Percentiles rank a stretch among this genome's conserved stretches.
phyloP scores from a whole-genome alignment of 2,329 filamentous ascomycete species.

The Nannizzia gypsea region DNA sequence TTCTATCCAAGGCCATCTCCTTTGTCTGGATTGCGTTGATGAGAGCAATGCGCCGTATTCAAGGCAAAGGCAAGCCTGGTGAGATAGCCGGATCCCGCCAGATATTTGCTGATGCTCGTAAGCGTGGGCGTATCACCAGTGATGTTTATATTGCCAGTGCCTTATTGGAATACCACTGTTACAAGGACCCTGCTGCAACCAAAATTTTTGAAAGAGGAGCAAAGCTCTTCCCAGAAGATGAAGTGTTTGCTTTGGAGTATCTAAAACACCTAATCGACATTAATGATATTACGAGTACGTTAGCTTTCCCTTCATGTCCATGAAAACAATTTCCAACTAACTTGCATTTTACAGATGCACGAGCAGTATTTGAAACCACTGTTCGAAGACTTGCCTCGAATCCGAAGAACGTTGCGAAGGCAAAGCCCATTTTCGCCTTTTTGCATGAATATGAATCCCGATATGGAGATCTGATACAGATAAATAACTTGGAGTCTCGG shows the following conservation, averaged over 20 bases:
- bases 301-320: background rate
- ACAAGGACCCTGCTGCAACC: slow-evolving; percentile 81
- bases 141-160: slow-evolving; percentile 93
- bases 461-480: slow-evolving; percentile 84
- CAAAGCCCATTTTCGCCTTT: slow-evolving; percentile 77
- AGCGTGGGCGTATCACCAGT: slow-evolving; percentile 75
- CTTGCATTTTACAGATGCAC: slow-evolving; percentile 52
- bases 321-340: background rate
- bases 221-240: slow-evolving; percentile 86
- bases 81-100: slow-evolving; percentile 63
- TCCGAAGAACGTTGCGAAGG: slow-evolving; percentile 58
- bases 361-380: slow-evolving; percentile 91
- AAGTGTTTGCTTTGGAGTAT: slow-evolving; percentile 88
- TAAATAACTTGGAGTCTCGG: slow-evolving; percentile 77
- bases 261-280: slow-evolving; percentile 86
- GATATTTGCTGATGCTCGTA: slow-evolving; percentile 79
- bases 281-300: slow-evolving; percentile 85
- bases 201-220: slow-evolving; percentile 95
- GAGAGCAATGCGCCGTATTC: slow-evolving; percentile 83
- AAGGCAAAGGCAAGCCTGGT: slow-evolving; percentile 67
- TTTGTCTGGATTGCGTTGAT: slow-evolving; percentile 93
- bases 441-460: slow-evolving; percentile 93
- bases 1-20: slow-evolving; percentile 74
- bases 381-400: slow-evolving; percentile 71
- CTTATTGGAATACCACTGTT: slow-evolving; percentile 87